Conservation (phyloP, 306 rosid species). For the Castanospermum australe region DNA sequence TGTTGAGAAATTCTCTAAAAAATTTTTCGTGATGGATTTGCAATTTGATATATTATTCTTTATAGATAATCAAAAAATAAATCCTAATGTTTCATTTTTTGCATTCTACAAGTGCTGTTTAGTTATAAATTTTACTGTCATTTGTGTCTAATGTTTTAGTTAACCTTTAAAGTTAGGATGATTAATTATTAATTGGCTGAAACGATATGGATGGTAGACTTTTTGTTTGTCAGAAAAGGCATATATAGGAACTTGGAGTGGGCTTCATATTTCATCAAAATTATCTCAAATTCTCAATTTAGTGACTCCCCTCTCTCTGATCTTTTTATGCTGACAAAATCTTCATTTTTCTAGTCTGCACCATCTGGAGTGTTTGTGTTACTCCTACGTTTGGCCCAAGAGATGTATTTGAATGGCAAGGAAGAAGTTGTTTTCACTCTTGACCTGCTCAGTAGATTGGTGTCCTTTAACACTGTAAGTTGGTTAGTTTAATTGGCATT, state of each 20-base stretch:
- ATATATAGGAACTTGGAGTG: not conserved
- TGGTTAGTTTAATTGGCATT: conserved; percentile 24
- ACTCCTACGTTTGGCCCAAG: conserved; percentile 82
- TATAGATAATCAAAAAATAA: conserved; percentile 1
- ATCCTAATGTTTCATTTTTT: not conserved
- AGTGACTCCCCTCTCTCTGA: not conserved
- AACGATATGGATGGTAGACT: not conserved
- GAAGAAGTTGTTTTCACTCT: conserved; percentile 69
- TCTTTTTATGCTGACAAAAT: conserved; percentile 21
- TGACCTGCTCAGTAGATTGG: conserved; percentile 83
- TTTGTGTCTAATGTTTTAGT: not conserved
- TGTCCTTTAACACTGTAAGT: conserved; percentile 75
- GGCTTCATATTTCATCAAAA: conserved; percentile 20
- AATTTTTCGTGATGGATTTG: not conserved
- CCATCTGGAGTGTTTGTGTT: conserved; percentile 74
- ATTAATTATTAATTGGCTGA: not conserved
- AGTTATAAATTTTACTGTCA: not conserved
- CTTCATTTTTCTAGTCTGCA: conserved; percentile 53
- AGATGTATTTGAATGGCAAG: conserved; percentile 49
- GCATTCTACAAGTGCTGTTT: conserved; percentile 1
- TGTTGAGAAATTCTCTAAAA: conserved; percentile 1
- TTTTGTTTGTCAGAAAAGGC: not conserved
- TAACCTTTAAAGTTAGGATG: not conserved
- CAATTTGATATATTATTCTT: conserved; percentile 32
- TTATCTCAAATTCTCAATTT: conserved; percentile 18